A percentile compares a stretch with the other conserved stretches of the same genome.
Conservation (phyloP, 2,329 filamentous ascomycete genomes). For the Byssochlamys sp. region DNA sequence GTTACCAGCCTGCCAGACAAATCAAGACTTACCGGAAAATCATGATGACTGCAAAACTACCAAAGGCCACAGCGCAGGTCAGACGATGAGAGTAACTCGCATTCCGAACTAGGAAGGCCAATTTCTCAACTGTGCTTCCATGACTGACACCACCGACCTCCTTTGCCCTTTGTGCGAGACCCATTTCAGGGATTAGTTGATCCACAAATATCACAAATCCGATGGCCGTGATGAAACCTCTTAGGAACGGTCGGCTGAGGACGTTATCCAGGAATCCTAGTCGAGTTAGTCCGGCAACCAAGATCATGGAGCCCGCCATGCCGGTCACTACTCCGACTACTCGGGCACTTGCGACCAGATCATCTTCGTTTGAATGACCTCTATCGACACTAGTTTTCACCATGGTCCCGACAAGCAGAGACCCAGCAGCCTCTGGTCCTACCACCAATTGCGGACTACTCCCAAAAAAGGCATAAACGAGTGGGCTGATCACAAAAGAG, state of each 20-base stretch:
- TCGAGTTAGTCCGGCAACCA: conserved; percentile 74
- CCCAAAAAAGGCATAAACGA: conserved; percentile 83
- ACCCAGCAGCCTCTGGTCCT: conserved; percentile 88
- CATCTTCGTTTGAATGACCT: conserved; percentile 55
- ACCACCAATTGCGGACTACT: conserved; percentile 90
- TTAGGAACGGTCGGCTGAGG: conserved; percentile 78
- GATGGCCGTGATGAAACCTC: conserved; percentile 94
- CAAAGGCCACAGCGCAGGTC: conserved; percentile 65
- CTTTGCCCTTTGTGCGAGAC: conserved; percentile 58
- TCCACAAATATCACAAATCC: conserved; percentile 94
- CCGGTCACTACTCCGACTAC: conserved; percentile 82
- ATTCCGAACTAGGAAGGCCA: conserved; percentile 67
- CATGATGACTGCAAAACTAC: conserved; percentile 82
- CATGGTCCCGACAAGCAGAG: conserved; percentile 77
- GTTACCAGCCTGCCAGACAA: background rate
- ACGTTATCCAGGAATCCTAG: conserved; percentile 92
- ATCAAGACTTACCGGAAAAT: conserved; percentile 57
- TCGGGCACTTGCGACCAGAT: conserved; percentile 64
- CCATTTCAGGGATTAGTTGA: conserved; percentile 83
- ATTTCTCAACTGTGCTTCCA: conserved; percentile 76
- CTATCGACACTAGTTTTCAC: conserved; percentile 66
- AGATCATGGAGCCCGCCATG: conserved; percentile 75
- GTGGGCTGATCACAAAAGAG: conserved; percentile 81
- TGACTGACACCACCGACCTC: conserved; percentile 58
- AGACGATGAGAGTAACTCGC: conserved; percentile 58